These are phyloP conservation scores for Beauveria sp. DNA, from an alignment of 2,329 filamentous ascomycete species.

Conservation along the genomic window DNA sequence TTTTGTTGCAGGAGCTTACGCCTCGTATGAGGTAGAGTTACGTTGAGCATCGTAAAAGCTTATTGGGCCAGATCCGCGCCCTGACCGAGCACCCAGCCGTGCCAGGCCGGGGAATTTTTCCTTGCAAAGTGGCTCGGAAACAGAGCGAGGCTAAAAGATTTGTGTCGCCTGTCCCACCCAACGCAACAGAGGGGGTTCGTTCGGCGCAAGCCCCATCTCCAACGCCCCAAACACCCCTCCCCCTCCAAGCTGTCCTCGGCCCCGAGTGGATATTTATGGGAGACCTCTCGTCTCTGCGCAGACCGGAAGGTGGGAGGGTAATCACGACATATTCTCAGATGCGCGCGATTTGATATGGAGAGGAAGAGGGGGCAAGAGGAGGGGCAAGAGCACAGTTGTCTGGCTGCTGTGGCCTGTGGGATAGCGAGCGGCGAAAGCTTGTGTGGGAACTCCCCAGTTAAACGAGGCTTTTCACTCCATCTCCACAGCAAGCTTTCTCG, in stretches of 20 bases:
- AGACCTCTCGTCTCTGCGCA: neutral
- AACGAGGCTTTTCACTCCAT: neutral
- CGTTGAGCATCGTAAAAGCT: neutral
- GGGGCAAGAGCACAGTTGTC: too few species aligned
- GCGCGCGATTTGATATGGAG: neutral
- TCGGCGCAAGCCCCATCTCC: neutral
- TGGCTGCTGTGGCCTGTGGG: neutral
- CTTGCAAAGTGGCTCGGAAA: neutral
- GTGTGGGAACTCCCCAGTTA: too few species aligned
- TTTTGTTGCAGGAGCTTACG: too few species aligned
- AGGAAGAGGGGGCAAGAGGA: neutral
- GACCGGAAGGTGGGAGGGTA: neutral
- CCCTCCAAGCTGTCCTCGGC: neutral
- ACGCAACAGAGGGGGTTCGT: neutral
- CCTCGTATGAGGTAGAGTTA: neutral
- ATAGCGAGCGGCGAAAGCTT: neutral
- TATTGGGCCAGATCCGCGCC: neutral
- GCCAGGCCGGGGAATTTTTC: neutral
- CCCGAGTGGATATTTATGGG: neutral
- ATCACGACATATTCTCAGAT: conserved; percentile 7
- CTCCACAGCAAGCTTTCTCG: neutral
- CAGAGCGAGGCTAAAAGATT: neutral
- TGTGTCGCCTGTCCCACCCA: neutral
- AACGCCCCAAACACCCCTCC: neutral
- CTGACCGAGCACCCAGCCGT: neutral